A percentile compares a stretch with the other conserved stretches of the same genome.
These are phyloP conservation scores for Mucor indicus DNA, from an alignment of 371 early-diverging fungal genomes.

Conservation along the genomic window DNA sequence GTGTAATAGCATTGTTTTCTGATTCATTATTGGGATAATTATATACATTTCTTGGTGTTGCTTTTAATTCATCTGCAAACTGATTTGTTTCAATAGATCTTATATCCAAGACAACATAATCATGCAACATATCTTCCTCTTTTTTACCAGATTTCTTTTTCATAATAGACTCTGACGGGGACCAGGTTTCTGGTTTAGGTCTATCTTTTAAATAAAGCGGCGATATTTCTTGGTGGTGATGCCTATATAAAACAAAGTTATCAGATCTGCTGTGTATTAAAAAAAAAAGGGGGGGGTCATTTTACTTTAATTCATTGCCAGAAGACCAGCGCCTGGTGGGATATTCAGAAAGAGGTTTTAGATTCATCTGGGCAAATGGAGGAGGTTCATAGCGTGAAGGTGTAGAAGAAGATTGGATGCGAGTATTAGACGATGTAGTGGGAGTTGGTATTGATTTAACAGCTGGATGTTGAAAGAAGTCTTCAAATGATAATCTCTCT, in stretches of 20 bases:
- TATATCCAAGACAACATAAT: conserved; percentile 87
- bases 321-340: neutral
- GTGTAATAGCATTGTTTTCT: neutral
- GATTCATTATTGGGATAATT: no score
- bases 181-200: conserved; percentile 3
- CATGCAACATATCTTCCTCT: conserved; percentile 66
- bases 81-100: conserved; percentile 82
- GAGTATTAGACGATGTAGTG: neutral
- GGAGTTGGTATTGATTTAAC: conserved; percentile 18
- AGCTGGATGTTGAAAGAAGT: conserved; percentile 86
- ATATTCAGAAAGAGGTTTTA: neutral
- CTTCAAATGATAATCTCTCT: conserved; percentile 87
- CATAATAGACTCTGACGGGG: no score
- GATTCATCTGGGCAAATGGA: conserved; percentile 30
- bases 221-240: no score
- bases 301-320: no score
- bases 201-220: conserved; percentile 16
- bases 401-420: neutral
- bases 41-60: neutral
- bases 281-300: no score
- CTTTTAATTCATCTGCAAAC: conserved; percentile 65
- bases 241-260: no score
- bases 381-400: conserved; percentile 23
- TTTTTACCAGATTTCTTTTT: neutral
- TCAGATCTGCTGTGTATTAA: no score